These are phyloP conservation scores for Mucor piriformis DNA, from an alignment of 371 early-diverging fungal genomes.

Conservation along the genomic window DNA sequence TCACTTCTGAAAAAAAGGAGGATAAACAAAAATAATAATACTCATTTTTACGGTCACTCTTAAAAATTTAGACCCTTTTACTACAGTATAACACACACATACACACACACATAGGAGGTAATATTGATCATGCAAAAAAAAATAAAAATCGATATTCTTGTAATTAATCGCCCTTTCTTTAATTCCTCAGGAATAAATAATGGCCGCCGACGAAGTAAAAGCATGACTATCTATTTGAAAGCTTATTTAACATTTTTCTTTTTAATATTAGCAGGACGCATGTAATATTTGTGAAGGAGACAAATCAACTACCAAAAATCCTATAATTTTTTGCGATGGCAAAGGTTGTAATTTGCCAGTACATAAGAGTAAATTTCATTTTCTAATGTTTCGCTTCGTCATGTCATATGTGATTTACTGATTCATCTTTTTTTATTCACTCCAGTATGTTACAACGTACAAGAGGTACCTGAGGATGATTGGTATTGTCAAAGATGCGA, in stretches of 20 bases:
- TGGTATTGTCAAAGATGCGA: slow-evolving; percentile 63
- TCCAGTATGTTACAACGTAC: slow-evolving; percentile 51
- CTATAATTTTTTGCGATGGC: slow-evolving; percentile 61
- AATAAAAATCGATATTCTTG: background rate
- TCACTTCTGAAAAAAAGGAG: background rate
- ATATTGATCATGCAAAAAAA: background rate
- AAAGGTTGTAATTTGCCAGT: slow-evolving; percentile 60
- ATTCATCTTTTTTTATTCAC: background rate
- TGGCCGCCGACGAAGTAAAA: slow-evolving; percentile 1
- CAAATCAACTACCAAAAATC: slow-evolving; percentile 43
- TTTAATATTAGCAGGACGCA: slow-evolving; percentile 19
- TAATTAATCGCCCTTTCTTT: background rate
- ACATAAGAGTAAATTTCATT: slow-evolving; percentile 43
- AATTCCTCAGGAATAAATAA: background rate
- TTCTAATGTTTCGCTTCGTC: no score
- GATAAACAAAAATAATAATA: background rate
- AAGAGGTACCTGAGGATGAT: slow-evolving; percentile 50
- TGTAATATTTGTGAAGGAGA: slow-evolving; percentile 57
- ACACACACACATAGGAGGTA: background rate
- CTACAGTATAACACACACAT: background rate
- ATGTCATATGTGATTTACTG: background rate
- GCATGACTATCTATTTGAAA: no score
- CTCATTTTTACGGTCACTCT: background rate
- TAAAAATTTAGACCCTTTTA: slow-evolving; percentile 1
- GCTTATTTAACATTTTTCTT: background rate